Evolutionary conservation across 208 protist species (phyloP).

Genomic region (Acanthamoeba royreba): DNA sequence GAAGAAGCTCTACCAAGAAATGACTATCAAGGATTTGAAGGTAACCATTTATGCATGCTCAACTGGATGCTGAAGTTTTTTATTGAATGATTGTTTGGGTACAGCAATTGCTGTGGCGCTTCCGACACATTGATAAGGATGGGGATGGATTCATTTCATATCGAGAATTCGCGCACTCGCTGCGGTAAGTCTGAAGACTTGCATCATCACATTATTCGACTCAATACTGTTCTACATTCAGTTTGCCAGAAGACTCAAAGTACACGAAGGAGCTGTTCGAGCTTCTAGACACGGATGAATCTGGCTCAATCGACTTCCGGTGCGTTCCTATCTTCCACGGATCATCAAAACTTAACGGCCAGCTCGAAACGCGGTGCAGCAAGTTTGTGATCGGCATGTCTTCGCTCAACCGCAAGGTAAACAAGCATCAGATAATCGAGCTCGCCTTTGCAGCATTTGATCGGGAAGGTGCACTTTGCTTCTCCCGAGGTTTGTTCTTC

Average conservation of each 20-base stretch:
- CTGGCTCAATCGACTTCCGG: neutral
- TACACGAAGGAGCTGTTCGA: neutral
- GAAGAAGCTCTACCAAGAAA: neutral
- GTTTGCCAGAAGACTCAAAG: neutral
- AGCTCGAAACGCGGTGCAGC: too few species aligned
- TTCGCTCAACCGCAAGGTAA: neutral
- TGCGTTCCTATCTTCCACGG: neutral
- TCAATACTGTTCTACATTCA: neutral
- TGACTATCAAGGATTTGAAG: neutral
- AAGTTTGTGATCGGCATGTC: constrained; percentile 11
- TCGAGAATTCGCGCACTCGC: neutral
- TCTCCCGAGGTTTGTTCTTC: neutral
- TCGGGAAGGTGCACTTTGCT: neutral
- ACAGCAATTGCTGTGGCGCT: neutral
- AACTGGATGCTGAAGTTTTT: neutral
- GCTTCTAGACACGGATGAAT: neutral
- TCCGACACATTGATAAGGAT: neutral
- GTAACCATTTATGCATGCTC: too few species aligned
- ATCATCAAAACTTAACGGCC: too few species aligned
- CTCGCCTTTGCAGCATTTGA: neutral
- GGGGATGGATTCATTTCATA: neutral
- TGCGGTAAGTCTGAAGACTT: neutral
- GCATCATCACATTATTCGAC: too few species aligned
- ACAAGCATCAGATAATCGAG: neutral
- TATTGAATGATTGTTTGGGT: neutral